Percentiles rank a stretch among this genome's conserved stretches.
Conservation (phyloP, 139 green algal genomes). For the Pseudopediastrum boryanum region DNA sequence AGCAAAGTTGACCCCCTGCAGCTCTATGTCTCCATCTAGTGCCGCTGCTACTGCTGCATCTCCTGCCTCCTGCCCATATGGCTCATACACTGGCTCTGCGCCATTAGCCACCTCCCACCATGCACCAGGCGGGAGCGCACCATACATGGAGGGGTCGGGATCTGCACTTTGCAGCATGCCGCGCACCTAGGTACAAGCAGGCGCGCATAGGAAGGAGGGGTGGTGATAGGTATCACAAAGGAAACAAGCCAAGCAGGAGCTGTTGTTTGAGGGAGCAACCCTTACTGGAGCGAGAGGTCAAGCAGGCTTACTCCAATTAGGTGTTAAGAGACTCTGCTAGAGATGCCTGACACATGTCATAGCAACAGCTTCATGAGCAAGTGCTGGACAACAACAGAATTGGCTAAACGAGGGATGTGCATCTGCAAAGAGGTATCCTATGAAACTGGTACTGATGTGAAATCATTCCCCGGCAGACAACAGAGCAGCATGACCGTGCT, state of each 20-base stretch:
- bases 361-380: no score
- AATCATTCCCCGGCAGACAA: no score
- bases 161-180: slow-evolving; percentile 52
- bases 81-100: slow-evolving; percentile 42
- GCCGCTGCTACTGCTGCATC: slow-evolving; percentile 44
- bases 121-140: slow-evolving; percentile 77
- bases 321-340: no score
- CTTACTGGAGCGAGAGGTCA: no score
- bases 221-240: background rate
- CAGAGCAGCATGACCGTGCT: no score
- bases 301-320: no score
- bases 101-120: slow-evolving; percentile 76
- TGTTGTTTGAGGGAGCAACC: no score
- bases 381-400: no score
- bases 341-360: no score
- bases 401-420: no score
- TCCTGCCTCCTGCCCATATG: slow-evolving; percentile 51
- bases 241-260: background rate
- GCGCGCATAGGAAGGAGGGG: background rate
- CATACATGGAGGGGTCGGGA: slow-evolving; percentile 79
- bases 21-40: slow-evolving; percentile 63
- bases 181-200: slow-evolving; percentile 46
- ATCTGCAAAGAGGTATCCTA: no score
- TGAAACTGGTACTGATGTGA: no score
- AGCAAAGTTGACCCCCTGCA: slow-evolving; percentile 71